Evolutionary conservation across 2,329 filamentous ascomycete species (phyloP).

Genomic region (Xylariaceae sp.): DNA sequence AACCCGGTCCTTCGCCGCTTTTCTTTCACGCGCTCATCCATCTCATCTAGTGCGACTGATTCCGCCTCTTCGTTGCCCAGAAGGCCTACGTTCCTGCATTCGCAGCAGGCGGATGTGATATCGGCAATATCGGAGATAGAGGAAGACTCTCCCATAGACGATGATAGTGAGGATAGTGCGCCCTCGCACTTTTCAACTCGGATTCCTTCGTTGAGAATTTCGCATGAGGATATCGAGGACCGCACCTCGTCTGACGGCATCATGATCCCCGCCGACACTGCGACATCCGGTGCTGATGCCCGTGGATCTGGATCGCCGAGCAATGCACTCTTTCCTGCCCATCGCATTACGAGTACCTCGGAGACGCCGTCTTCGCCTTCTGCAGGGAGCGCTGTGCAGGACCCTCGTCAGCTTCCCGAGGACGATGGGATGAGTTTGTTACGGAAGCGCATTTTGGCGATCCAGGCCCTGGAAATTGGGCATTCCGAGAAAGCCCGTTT

Average conservation of each 20-base stretch:
- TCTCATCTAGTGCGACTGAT: conserved; percentile 32
- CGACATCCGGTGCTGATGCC: conserved; percentile 4
- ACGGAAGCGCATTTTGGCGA: conserved; percentile 61
- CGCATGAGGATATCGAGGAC: conserved; percentile 13
- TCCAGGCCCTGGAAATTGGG: conserved; percentile 57
- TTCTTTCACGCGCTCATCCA: conserved; percentile 43
- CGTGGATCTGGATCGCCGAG: conserved; percentile 9
- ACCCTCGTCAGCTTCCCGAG: conserved; percentile 51
- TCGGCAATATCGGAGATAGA: conserved; percentile 31
- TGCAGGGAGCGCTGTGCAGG: conserved; percentile 1
- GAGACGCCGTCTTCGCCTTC: conserved; percentile 11
- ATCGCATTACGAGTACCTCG: conserved; percentile 14
- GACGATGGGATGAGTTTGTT: conserved; percentile 72
- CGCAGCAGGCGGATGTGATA: conserved; percentile 27
- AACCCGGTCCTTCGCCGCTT: conserved; percentile 61
- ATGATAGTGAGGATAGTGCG: conserved; percentile 24
- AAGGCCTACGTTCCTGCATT: conserved; percentile 19
- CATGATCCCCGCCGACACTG: conserved; percentile 1
- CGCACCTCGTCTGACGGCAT: conserved; percentile 6
- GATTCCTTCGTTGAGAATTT: conserved; percentile 24
- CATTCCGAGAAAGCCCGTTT: conserved; percentile 62
- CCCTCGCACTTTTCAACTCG: conserved; percentile 26
- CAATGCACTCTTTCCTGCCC: conserved; percentile 13
- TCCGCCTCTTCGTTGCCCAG: conserved; percentile 35
- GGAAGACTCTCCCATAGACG: conserved; percentile 23